phyloP scores from a whole-genome alignment of 192 early-diverging fungal species.

The Dispira parvispora region DNA sequence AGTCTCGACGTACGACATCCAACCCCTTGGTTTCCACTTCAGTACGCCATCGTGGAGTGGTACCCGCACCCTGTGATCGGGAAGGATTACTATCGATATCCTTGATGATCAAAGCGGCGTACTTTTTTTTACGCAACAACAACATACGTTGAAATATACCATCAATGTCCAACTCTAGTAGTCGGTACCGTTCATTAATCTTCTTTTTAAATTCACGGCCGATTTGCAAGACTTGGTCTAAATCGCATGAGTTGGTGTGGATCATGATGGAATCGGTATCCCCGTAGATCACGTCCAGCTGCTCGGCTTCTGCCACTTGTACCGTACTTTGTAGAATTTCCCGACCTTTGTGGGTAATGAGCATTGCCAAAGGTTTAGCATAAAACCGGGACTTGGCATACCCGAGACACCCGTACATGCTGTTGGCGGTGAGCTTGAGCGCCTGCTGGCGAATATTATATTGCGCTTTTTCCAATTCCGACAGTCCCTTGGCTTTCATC shows the following conservation, averaged over 20 bases:
- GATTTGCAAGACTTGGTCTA: conserved; percentile 58
- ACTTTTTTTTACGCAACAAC: conserved; percentile 95
- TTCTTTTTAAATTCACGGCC: conserved; percentile 65
- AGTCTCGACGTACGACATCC: conserved; percentile 92
- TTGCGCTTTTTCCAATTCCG: conserved; percentile 38
- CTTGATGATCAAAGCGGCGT: conserved; percentile 56
- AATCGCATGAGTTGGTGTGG: conserved; percentile 56
- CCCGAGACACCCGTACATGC: conserved; percentile 98
- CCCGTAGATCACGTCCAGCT: conserved; percentile 94
- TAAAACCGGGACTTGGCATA: conserved; percentile 86
- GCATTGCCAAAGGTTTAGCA: conserved; percentile 92
- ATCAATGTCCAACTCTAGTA: conserved; percentile 95
- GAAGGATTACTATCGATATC: background rate
- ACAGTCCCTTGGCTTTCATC: conserved; percentile 55
- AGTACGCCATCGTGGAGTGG: conserved; percentile 7
- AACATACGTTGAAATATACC: conserved; percentile 80
- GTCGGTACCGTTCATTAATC: conserved; percentile 83
- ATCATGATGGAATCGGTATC: conserved; percentile 99
- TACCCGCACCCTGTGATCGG: background rate
- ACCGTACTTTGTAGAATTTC: conserved; percentile 92
- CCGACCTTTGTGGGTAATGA: conserved; percentile 87
- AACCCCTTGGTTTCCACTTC: conserved; percentile 81
- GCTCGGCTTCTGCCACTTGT: conserved; percentile 55
- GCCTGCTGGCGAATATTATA: conserved; percentile 87
- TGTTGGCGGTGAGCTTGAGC: conserved; percentile 94